Evolutionary conservation across 2,329 filamentous ascomycete genomes (phyloP), one percentile per base, ranked within the genome.

Genomic region (Bipolaris oryzae): DNA sequence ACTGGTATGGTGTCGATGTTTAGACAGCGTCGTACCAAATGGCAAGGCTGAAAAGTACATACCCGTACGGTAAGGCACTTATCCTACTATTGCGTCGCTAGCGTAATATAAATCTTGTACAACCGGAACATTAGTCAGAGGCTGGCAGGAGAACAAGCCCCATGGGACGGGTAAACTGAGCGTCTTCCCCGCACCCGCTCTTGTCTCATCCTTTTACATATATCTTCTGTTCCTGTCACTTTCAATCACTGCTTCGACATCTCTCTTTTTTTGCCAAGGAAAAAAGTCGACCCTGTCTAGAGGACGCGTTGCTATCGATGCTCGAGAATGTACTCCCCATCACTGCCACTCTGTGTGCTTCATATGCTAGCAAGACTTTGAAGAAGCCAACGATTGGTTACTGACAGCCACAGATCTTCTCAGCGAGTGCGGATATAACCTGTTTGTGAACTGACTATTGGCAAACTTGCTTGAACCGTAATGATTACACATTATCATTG

Each of bases 1-100:
- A 73, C 75, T 42, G 73, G 73, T 1, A 75, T 77, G 71, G 72
- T 77, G 2, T 69, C 70, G 5, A 67, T 73, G 61, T 73, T 75
- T 28, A 57, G 71, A 11, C 64, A 71, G 50, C 67, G 67, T 55
- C 66, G 73, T 47, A 72, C 66, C 2, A 74, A 73, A 43, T 75
- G 72, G 72, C 66, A 73, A 48, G 69, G 69, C 13, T 74, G 33
- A 38, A 38, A 11, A 45, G 16, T 33, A n/a, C 20, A 9, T 13
- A 25, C 11, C 28, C 28, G 9, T 15, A 16, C n/a, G 7, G 16
- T 5, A 2, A 20, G 28, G n/a, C 3, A 16, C n/a, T 45, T 31
- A 15, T 20, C 9, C 15, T 42, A 23, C 46, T 37, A 6, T 23
- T 38, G 45, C 33, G 28, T 37, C 7, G 34, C 45, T 54, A 54